Conservation (phyloP, 352 stramenopile genomes). For the Globisporangium sylvaticum region DNA sequence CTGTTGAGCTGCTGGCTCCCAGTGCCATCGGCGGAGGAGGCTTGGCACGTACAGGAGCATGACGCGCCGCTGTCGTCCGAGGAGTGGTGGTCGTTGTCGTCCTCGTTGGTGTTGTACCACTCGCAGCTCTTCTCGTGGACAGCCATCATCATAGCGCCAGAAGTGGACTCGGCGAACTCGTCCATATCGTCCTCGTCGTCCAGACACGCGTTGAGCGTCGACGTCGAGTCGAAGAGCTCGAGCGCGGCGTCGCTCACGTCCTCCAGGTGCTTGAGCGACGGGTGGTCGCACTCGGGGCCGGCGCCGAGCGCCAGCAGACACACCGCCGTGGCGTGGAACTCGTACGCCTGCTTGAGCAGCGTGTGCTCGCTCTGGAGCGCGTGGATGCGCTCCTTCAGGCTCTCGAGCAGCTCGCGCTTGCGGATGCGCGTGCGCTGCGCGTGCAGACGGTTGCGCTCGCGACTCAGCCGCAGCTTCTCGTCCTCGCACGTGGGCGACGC, state of each 20-base stretch:
- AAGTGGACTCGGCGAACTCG: slow-evolving; percentile 16
- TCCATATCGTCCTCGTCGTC: slow-evolving; percentile 29
- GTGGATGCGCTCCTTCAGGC: slow-evolving; percentile 65
- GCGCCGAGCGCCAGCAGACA: slow-evolving; percentile 51
- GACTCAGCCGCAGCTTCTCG: slow-evolving; percentile 67
- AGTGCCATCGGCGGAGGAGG: neutral
- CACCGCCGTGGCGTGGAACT: slow-evolving; percentile 69
- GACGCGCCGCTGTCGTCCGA: neutral
- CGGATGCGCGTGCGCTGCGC: slow-evolving; percentile 71
- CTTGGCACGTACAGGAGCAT: slow-evolving; percentile 17
- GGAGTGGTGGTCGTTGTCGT: slow-evolving; percentile 20
- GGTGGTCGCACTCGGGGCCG: slow-evolving; percentile 26
- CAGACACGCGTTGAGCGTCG: slow-evolving; percentile 24
- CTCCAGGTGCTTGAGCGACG: slow-evolving; percentile 49
- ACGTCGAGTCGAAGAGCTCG: slow-evolving; percentile 40
- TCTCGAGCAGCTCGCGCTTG: slow-evolving; percentile 73
- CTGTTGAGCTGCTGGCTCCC: slow-evolving; percentile 25
- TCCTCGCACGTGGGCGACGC: slow-evolving; percentile 31
- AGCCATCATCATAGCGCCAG: neutral
- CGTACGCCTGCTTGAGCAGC: slow-evolving; percentile 68
- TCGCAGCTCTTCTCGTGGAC: slow-evolving; percentile 41
- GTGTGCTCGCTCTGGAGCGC: slow-evolving; percentile 55
- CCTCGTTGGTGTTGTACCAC: slow-evolving; percentile 27
- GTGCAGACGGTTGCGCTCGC: slow-evolving; percentile 73
- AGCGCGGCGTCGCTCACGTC: slow-evolving; percentile 37